phyloP scores from a whole-genome alignment of 148 eudicot species.

The Vaccinium vitisidaea region DNA sequence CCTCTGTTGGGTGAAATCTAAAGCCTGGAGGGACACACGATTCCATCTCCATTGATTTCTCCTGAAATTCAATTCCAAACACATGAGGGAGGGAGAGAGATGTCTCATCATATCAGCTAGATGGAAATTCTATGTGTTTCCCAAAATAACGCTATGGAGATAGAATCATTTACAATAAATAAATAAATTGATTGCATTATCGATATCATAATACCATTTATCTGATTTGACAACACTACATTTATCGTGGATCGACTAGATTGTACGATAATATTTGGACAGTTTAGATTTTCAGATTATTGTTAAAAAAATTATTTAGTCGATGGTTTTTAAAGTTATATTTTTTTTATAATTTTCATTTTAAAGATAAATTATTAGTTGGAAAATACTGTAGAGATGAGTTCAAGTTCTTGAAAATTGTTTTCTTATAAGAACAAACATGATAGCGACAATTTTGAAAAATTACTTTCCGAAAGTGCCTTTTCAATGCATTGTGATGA shows the following conservation, averaged over 20 bases:
- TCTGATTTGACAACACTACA: neutral
- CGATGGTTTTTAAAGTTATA: too few relatives aligned
- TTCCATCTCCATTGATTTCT: slow-evolving; percentile 49
- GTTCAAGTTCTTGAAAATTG: neutral
- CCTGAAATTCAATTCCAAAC: slow-evolving; percentile 4
- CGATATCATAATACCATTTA: neutral
- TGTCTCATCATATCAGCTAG: neutral
- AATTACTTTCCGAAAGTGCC: neutral
- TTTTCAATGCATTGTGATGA: neutral
- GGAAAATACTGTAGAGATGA: neutral
- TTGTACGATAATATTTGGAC: too few relatives aligned
- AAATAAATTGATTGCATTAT: too few relatives aligned
- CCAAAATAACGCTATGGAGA: too few relatives aligned
- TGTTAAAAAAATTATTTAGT: too few relatives aligned
- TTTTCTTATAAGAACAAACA: too few relatives aligned
- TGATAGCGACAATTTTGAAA: neutral
- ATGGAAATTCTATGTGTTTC: neutral
- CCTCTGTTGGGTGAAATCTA: slow-evolving; percentile 91
- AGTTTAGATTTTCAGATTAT: too few relatives aligned
- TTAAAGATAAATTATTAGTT: too few relatives aligned
- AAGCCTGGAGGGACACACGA: slow-evolving; percentile 89
- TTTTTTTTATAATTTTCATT: too few relatives aligned
- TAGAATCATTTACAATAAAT: too few relatives aligned
- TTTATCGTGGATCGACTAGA: neutral
- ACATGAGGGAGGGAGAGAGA: neutral